Evolutionary conservation across 192 early-diverging fungal species (phyloP).

Genomic region (Backusella morwellensis): DNA sequence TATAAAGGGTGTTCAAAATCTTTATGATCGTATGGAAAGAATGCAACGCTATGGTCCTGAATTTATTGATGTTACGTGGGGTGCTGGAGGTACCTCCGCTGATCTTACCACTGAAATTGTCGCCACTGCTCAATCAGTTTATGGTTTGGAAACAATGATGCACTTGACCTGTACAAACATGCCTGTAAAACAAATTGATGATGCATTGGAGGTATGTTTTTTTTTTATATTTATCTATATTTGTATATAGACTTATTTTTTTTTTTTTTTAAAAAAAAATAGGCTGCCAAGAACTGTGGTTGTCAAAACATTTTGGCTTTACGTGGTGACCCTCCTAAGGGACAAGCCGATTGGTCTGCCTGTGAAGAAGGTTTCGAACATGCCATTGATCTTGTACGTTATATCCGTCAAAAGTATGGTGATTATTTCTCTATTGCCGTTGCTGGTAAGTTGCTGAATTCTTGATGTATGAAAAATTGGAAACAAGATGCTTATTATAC

Average conservation of each 20-base stretch:
- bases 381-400: constrained; percentile 86
- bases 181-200: constrained; percentile 84
- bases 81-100: constrained; percentile 87
- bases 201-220: constrained; percentile 64
- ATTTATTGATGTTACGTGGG: constrained; percentile 87
- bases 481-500: not conserved
- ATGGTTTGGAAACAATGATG: constrained; percentile 96
- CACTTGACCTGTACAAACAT: constrained; percentile 99
- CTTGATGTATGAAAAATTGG: not conserved
- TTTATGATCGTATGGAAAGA: constrained; percentile 96
- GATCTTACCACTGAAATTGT: constrained; percentile 89
- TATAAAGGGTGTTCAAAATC: constrained; percentile 80
- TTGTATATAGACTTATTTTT: not conserved
- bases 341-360: constrained; percentile 75
- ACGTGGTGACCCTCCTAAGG: constrained; percentile 91
- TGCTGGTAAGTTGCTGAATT: constrained; percentile 55
- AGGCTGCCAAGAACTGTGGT: constrained; percentile 85
- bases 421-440: constrained; percentile 97
- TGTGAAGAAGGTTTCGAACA: constrained; percentile 86
- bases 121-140: constrained; percentile 86
- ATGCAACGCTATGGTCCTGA: constrained; percentile 91
- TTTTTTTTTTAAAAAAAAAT: not conserved
- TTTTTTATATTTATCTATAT: not conserved
- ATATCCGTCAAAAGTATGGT: constrained; percentile 87
- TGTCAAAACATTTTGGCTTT: constrained; percentile 97